A percentile compares a stretch with the other conserved stretches of the same genome.
Evolutionary conservation across 164 flowering plant species (phyloP).

Genomic region (Umbellularia californica): DNA sequence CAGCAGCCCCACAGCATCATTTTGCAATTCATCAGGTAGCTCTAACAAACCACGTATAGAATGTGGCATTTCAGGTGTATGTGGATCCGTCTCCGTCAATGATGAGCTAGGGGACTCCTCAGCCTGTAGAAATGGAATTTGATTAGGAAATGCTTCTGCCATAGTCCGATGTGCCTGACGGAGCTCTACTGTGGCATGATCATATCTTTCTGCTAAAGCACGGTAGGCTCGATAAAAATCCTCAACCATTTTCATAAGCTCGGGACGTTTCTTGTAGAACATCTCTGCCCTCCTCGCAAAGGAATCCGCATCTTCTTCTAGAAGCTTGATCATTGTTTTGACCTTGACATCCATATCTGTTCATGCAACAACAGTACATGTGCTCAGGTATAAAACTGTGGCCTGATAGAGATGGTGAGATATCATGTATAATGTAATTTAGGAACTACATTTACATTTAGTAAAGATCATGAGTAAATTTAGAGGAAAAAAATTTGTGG

Average conservation of each 20-base stretch:
- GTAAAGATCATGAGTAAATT: too few relatives aligned
- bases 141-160: slow-evolving; percentile 69
- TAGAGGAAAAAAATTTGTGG: too few relatives aligned
- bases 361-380: not conserved
- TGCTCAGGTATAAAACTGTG: not conserved
- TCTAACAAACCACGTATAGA: slow-evolving; percentile 34
- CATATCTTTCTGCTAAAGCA: slow-evolving; percentile 17
- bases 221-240: slow-evolving; percentile 13
- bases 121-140: slow-evolving; percentile 37
- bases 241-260: slow-evolving; percentile 15
- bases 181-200: slow-evolving; percentile 5
- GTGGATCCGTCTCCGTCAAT: slow-evolving; percentile 37
- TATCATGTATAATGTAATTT: too few relatives aligned
- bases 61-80: slow-evolving; percentile 49
- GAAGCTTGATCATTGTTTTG: slow-evolving; percentile 14
- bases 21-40: slow-evolving; percentile 31
- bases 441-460: too few relatives aligned
- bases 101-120: slow-evolving; percentile 52
- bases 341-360: slow-evolving; percentile 20
- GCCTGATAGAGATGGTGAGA: too few relatives aligned
- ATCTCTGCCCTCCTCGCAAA: slow-evolving; percentile 24
- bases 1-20: slow-evolving; percentile 30
- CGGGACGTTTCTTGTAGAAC: slow-evolving; percentile 17
- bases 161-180: slow-evolving; percentile 36
- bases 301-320: slow-evolving; percentile 23